Evolutionary conservation across 108 stramenopile species (phyloP), one percentile per base, ranked within the genome.

Genomic region (Thalassiosira profunda): DNA sequence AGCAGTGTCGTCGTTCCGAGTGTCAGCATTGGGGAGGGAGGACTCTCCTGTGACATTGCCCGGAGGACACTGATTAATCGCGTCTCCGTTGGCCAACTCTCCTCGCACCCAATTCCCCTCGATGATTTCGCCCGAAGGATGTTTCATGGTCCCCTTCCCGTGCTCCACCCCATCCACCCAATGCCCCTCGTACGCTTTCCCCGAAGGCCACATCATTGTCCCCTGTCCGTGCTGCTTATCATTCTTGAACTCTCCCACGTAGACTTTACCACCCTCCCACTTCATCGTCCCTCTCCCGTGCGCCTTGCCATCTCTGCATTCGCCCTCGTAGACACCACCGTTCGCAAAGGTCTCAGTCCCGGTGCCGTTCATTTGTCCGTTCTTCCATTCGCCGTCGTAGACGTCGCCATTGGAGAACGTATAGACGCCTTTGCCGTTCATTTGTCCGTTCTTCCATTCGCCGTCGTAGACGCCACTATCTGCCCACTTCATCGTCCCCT

Each of bases 401-500:
- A 72, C 70, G 11, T 72, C 81, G 7, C 84, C 88, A 60, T 93
- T 89, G 34, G 95, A 92, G 71, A 93, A 95, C 11, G 62, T 70
- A 11, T 87, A 86, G 5, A 71, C 64, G n/a, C 97, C 97, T 20
- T 82, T 72, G 5, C 97, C 97, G 58, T 95, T 93, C 93, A 96
- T 96, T 3, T 82, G 70, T 76, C 93, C 95, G 34, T 86, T 74
- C 8, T 85, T 82, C 94, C 94, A 98, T 41, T 73, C 80, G 6
- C 97, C 97, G 63, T 96, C 94, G 65, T 98, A 98, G 5, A 68
- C 52, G 66, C 92, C 92, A 1, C 96, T 92, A 75, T 93, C 88
- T 12, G 89, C 63, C 5, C 79, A 74, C 18, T 80, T 74, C 44
- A 97, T 70, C 21, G 82, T 55, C 5, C 96, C 96, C 45, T 81